Conservation (phyloP, 257 asterid species). For the Galeopsis tetrahit region DNA sequence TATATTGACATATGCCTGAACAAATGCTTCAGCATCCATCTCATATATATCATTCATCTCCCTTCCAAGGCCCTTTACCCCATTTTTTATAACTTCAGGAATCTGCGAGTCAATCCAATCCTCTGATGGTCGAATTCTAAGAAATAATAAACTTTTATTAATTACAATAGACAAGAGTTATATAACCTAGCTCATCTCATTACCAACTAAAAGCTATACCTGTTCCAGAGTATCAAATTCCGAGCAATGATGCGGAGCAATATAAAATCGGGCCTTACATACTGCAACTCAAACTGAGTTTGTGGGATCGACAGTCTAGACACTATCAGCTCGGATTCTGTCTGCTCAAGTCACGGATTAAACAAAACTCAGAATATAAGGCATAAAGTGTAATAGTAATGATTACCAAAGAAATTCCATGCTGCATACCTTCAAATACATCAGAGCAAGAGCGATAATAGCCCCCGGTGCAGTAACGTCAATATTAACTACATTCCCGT, state of each 20-base stretch:
- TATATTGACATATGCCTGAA: conserved; percentile 88
- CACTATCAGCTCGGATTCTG: conserved; percentile 82
- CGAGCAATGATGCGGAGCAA: conserved; percentile 92
- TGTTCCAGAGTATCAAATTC: conserved; percentile 92
- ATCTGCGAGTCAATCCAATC: conserved; percentile 91
- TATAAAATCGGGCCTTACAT: conserved; percentile 92
- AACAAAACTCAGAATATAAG: conserved; percentile 26
- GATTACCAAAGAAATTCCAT: conserved; percentile 19
- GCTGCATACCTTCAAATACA: conserved; percentile 81
- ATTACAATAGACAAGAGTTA: conserved; percentile 15
- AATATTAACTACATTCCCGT: conserved; percentile 70
- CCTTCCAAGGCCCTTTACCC: conserved; percentile 61
- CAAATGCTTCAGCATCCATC: conserved; percentile 78
- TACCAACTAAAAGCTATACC: conserved; percentile 51
- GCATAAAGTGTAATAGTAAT: conserved; percentile 19
- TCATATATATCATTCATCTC: conserved; percentile 70
- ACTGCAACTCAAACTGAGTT: conserved; percentile 87
- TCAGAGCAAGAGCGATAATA: conserved; percentile 80
- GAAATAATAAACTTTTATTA: conserved; percentile 33
- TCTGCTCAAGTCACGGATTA: conserved; percentile 50
- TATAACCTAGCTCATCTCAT: conserved; percentile 23
- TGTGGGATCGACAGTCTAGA: conserved; percentile 85
- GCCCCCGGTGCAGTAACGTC: conserved; percentile 99
- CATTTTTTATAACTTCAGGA: conserved; percentile 72
- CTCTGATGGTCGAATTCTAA: conserved; percentile 80